A percentile compares a stretch with the other conserved stretches of the same genome.
Evolutionary conservation across 2,329 filamentous ascomycete genomes (phyloP).

Genomic region (Claviceps africana): DNA sequence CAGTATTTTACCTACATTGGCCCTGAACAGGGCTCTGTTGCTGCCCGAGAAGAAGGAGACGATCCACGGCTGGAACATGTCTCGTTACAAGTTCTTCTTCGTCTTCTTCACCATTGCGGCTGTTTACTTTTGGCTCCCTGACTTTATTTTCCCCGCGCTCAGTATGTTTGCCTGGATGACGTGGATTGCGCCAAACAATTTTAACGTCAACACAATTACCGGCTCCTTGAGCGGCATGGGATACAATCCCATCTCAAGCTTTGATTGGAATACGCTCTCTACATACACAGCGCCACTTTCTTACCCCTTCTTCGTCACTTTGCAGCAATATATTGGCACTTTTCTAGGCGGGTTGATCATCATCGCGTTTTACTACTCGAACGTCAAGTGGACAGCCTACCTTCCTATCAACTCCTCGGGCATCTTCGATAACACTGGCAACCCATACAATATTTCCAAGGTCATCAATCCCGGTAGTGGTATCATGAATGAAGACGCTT

Average conservation of each 20-base stretch:
- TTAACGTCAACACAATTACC: slow-evolving; percentile 24
- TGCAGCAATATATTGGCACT: slow-evolving; percentile 22
- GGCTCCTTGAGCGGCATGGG: slow-evolving; percentile 29
- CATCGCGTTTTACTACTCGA: slow-evolving; percentile 26
- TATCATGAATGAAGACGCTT: slow-evolving; percentile 24
- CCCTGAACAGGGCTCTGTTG: slow-evolving; percentile 30
- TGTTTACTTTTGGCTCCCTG: slow-evolving; percentile 39
- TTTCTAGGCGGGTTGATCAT: slow-evolving; percentile 25
- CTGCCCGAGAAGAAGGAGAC: slow-evolving; percentile 15
- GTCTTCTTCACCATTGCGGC: slow-evolving; percentile 30
- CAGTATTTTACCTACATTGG: slow-evolving; percentile 31
- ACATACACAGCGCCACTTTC: slow-evolving; percentile 22
- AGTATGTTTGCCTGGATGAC: slow-evolving; percentile 39
- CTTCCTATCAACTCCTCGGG: slow-evolving; percentile 31
- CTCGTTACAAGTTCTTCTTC: slow-evolving; percentile 32
- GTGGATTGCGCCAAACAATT: slow-evolving; percentile 36
- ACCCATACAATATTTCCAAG: slow-evolving; percentile 19
- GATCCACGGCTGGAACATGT: slow-evolving; percentile 24
- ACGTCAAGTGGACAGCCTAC: slow-evolving; percentile 29
- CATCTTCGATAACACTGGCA: slow-evolving; percentile 28
- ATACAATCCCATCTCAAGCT: slow-evolving; percentile 23
- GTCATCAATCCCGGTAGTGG: slow-evolving; percentile 22
- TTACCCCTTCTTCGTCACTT: slow-evolving; percentile 24
- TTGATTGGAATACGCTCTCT: slow-evolving; percentile 27
- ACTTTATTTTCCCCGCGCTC: slow-evolving; percentile 33